A percentile compares a stretch with the other conserved stretches of the same genome.
Evolutionary conservation across 495 filamentous ascomycete genomes (phyloP).

Genomic region (Penicillium simplicissimum): DNA sequence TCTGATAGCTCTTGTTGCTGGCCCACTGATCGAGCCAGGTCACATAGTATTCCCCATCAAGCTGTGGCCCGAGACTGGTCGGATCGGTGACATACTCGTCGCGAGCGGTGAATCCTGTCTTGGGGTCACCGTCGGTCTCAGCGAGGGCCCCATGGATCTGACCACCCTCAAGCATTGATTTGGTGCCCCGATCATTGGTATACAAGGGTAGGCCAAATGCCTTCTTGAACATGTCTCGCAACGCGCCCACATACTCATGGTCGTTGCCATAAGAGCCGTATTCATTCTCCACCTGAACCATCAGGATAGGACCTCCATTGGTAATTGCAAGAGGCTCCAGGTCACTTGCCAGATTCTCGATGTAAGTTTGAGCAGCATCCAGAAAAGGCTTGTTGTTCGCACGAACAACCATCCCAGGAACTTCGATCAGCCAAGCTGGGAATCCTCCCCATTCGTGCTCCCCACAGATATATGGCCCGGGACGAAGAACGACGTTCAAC

Average conservation of each 20-base stretch:
- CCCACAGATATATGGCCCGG: conserved; percentile 50
- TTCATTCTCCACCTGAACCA: conserved; percentile 53
- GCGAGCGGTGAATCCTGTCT: conserved; percentile 39
- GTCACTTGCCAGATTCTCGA: conserved; percentile 36
- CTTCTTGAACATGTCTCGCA: conserved; percentile 37
- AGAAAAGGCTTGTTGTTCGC: conserved; percentile 40
- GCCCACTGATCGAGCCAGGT: conserved; percentile 41
- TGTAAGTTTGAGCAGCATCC: conserved; percentile 34
- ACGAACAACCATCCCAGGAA: conserved; percentile 42
- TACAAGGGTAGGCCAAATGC: conserved; percentile 45
- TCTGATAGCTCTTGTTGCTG: conserved; percentile 32
- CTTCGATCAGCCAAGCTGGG: conserved; percentile 43
- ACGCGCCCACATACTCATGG: conserved; percentile 36
- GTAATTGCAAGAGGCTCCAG: conserved; percentile 35
- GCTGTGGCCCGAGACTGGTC: conserved; percentile 41
- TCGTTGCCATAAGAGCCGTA: conserved; percentile 48
- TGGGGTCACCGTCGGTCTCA: conserved; percentile 46
- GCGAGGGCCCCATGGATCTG: conserved; percentile 43
- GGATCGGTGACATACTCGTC: conserved; percentile 41
- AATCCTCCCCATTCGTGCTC: conserved; percentile 53
- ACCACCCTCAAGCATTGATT: conserved; percentile 42
- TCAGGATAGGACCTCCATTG: conserved; percentile 45
- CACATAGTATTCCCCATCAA: conserved; percentile 51
- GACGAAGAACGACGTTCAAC: conserved; percentile 42
- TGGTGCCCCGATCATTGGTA: conserved; percentile 47